phyloP scores from a whole-genome alignment of 1,284 basidiomycete species.

The Malassezia psittaci region DNA sequence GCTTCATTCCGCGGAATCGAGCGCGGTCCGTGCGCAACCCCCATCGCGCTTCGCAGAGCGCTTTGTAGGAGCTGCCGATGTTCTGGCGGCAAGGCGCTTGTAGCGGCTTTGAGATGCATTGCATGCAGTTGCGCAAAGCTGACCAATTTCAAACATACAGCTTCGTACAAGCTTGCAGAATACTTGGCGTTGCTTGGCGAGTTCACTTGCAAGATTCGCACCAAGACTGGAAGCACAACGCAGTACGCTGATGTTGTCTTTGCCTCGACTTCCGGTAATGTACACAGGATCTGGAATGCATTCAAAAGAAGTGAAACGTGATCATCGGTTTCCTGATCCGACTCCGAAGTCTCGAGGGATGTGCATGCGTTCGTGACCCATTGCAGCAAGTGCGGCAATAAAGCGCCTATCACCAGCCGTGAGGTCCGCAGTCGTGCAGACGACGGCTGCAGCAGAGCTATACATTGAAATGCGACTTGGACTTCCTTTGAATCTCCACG shows the following conservation, averaged over 20 bases:
- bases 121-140: slow-evolving; percentile 66
- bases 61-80: slow-evolving; percentile 2
- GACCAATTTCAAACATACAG: slow-evolving; percentile 60
- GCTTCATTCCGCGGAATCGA: background rate
- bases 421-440: slow-evolving; percentile 55
- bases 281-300: slow-evolving; percentile 56
- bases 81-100: slow-evolving; percentile 54
- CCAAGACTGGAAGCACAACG: slow-evolving; percentile 5
- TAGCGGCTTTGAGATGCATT: slow-evolving; percentile 73
- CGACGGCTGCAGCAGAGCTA: slow-evolving; percentile 57
- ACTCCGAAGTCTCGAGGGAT: no score
- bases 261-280: slow-evolving; percentile 49
- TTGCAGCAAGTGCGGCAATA: slow-evolving; percentile 60
- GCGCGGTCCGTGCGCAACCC: background rate
- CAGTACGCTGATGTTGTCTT: background rate
- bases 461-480: slow-evolving; percentile 72
- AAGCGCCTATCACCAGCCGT: slow-evolving; percentile 61
- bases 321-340: no score
- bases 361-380: no score
- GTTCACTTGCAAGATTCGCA: no score
- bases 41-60: slow-evolving; percentile 7
- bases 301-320: no score
- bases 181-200: no score
- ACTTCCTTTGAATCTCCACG: slow-evolving; percentile 51
- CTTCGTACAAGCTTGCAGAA: background rate